Conservation (phyloP, 768 basidiomycete species). For the Exsudoporus frostii region DNA sequence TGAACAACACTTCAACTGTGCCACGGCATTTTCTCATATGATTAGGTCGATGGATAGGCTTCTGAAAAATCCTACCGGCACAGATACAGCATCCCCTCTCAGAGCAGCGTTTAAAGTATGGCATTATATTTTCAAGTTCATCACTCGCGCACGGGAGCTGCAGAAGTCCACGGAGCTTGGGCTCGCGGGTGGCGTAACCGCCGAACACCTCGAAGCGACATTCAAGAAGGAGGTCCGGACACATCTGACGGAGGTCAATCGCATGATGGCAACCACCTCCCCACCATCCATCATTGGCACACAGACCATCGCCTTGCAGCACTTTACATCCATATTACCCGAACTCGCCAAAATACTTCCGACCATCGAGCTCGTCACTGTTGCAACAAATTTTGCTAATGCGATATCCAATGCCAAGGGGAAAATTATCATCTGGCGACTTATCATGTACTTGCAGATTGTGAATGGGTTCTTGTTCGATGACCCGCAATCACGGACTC, state of each 20-base stretch:
- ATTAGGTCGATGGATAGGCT: slow-evolving; percentile 86
- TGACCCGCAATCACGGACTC: slow-evolving; percentile 68
- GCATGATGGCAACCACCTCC: slow-evolving; percentile 79
- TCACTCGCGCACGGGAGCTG: slow-evolving; percentile 83
- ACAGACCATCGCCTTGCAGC: slow-evolving; percentile 89
- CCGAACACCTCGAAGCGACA: slow-evolving; percentile 77
- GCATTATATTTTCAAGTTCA: slow-evolving; percentile 95
- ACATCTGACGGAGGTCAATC: slow-evolving; percentile 77
- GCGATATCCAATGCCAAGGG: slow-evolving; percentile 75
- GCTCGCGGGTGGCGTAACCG: slow-evolving; percentile 76
- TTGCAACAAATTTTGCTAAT: slow-evolving; percentile 85
- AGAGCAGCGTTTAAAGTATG: slow-evolving; percentile 93
- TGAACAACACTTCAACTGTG: slow-evolving; percentile 80
- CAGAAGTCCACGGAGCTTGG: slow-evolving; percentile 80
- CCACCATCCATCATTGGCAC: slow-evolving; percentile 93
- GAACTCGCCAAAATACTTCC: slow-evolving; percentile 80
- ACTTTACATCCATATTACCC: slow-evolving; percentile 89
- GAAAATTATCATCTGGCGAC: slow-evolving; percentile 88
- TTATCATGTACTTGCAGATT: slow-evolving; percentile 91
- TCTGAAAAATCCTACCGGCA: slow-evolving; percentile 65
- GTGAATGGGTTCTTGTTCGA: slow-evolving; percentile 89
- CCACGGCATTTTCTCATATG: slow-evolving; percentile 78
- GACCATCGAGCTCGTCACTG: slow-evolving; percentile 79
- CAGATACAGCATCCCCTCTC: slow-evolving; percentile 72
- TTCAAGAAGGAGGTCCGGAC: slow-evolving; percentile 82